These are phyloP conservation scores for Zygosaccharomyces siamensis DNA, from an alignment of 805 yeast species.

Conservation along the genomic window DNA sequence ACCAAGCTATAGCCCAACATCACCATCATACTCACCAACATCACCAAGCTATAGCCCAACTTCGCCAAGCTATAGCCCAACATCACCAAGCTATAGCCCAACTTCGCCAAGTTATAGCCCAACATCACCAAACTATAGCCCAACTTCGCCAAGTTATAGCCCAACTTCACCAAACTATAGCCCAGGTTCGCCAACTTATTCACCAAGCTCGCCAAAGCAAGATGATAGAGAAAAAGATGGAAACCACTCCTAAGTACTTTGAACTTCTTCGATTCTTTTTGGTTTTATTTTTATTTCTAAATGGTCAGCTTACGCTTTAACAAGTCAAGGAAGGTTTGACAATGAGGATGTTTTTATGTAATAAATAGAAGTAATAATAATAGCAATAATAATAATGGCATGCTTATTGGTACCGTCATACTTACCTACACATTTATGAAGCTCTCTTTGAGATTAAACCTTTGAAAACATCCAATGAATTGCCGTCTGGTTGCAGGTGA, in stretches of 20 bases:
- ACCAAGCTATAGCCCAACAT: conserved; percentile 58
- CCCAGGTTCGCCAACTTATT: conserved; percentile 71
- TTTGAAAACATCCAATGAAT: conserved; percentile 90
- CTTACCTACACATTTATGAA: conserved; percentile 1
- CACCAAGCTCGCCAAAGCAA: conserved; percentile 34
- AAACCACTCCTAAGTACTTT: conserved; percentile 2
- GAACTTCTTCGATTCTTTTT: background rate
- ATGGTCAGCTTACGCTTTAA: conserved; percentile 4
- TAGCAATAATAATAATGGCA: conserved; percentile 4
- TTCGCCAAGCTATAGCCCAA: conserved; percentile 45
- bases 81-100: conserved; percentile 59
- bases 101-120: conserved; percentile 42
- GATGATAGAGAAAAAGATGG: conserved; percentile 17
- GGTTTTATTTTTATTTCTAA: background rate
- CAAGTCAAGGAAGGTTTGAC: conserved; percentile 4
- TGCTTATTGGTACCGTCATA: background rate
- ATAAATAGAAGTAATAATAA: conserved; percentile 3
- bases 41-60: conserved; percentile 50
- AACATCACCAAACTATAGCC: conserved; percentile 45
- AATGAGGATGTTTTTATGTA: conserved; percentile 2
- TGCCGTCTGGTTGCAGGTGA: conserved; percentile 93
- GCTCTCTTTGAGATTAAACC: conserved; percentile 72
- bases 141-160: conserved; percentile 68
- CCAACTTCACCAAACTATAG: conserved; percentile 43
- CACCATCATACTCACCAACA: conserved; percentile 59